Percentiles rank a stretch among this genome's conserved stretches.
Evolutionary conservation across 331 rosid species (phyloP).

Genomic region (Pyrus hybrid): DNA sequence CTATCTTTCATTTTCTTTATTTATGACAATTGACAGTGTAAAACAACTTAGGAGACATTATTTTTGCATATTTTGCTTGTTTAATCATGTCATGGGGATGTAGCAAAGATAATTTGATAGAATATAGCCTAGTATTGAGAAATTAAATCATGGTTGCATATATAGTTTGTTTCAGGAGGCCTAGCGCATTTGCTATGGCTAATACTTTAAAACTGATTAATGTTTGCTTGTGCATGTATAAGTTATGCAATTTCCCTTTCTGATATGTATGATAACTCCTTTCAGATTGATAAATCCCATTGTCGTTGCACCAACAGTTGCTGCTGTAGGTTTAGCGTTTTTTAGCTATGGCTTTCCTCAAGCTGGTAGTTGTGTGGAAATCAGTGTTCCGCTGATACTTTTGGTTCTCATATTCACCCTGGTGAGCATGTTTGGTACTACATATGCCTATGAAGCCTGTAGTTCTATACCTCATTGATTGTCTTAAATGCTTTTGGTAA

Average conservation of each 20-base stretch:
- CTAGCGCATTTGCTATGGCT: not conserved
- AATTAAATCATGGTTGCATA: not conserved
- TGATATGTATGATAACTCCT: not conserved
- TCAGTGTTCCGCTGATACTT: conserved; percentile 72
- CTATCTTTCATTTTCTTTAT: not conserved
- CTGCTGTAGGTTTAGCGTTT: conserved; percentile 92
- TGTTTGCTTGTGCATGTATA: not conserved
- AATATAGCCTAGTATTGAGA: not conserved
- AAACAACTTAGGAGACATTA: not conserved
- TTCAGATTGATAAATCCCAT: conserved; percentile 82
- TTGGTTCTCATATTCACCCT: conserved; percentile 70
- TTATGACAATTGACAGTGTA: not conserved
- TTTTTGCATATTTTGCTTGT: not conserved
- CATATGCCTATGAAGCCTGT: not conserved
- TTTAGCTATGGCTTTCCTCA: conserved; percentile 97
- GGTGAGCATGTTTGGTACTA: conserved; percentile 33
- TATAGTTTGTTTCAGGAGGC: not conserved
- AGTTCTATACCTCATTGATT: not conserved
- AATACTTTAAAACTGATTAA: not conserved
- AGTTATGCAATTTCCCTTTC: not conserved
- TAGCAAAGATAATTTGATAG: not conserved
- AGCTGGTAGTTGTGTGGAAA: conserved; percentile 88
- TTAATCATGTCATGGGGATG: not conserved
- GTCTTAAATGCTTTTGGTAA: not conserved
- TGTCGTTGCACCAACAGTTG: conserved; percentile 95